Evolutionary conservation across 495 filamentous ascomycete species (phyloP), one percentile per base, ranked within the genome.

Genomic region (Saxispiralis lemnorum): DNA sequence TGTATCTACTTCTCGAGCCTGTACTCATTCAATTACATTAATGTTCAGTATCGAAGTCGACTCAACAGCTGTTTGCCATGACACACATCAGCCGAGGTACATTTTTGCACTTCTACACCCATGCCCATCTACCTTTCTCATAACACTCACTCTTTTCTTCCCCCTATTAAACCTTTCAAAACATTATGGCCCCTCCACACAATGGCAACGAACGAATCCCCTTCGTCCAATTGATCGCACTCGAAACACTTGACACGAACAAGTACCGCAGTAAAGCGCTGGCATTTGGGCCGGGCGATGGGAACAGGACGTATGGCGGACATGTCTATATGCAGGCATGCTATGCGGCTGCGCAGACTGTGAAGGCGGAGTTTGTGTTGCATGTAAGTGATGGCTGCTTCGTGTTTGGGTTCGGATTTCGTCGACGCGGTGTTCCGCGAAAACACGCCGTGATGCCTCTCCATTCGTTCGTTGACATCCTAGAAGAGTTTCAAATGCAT

Each of bases 271-370:
- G 52, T 7, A 46, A 45, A 7, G 44, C 51, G 14, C 46, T 39
- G 9, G 52, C 56, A 1, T 59, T 52, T 35, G 44, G 50, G 24
- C 47, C 47, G 2, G 47, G 24, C 9, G 39, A 44, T 30, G 43
- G 43, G n/a, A 52, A 47, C n/a, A 35, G 52, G 24, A 51, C 56
- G 13, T 56, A 58, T 49, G 79, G 79, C 12, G 78, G 75, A 0
- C 74, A 79, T 59, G 77, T 80, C 6, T 81, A 76, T 47, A 70
- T 71, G 3, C 79, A 83, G 50, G 66, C 73, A 0, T 71, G 66
- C 6, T 66, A 75, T 55, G 75, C 73, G 0, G 76, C 70, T 14
- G 72, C 69, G 3, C 66, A 67, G 39, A 72, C 66, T 13, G 65
- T 75, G 7, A 51, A 45, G 7, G 59, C 62, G 33, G 65, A 71